Evolutionary conservation across 768 basidiomycete species (phyloP).

Genomic region (Kockovaella imperatae): DNA sequence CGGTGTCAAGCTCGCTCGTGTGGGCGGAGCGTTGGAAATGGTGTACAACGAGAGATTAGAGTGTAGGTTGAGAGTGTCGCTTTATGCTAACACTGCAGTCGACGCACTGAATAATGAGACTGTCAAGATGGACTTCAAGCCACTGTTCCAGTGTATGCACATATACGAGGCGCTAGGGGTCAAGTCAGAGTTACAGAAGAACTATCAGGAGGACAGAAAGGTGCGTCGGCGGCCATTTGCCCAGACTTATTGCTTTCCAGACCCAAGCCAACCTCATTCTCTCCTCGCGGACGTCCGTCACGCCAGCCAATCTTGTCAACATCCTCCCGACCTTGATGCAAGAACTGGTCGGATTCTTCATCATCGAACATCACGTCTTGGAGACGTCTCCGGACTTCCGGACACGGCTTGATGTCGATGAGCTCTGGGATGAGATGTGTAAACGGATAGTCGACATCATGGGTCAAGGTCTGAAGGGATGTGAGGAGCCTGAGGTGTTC

Average conservation of each 20-base stretch:
- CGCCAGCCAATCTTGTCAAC: conserved; percentile 39
- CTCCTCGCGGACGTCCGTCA: conserved; percentile 47
- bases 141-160: conserved; percentile 91
- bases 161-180: conserved; percentile 87
- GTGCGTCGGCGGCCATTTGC: conserved; percentile 45
- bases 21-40: conserved; percentile 86
- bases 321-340: conserved; percentile 70
- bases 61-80: conserved; percentile 53
- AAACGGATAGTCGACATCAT: conserved; percentile 65
- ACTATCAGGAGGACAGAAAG: conserved; percentile 96
- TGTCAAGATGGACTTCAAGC: conserved; percentile 83
- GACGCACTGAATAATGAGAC: conserved; percentile 87
- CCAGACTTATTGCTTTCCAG: conserved; percentile 46
- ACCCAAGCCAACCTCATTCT: conserved; percentile 96
- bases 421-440: conserved; percentile 85
- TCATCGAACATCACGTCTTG: conserved; percentile 87
- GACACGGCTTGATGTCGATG: conserved; percentile 83
- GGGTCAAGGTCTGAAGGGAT: conserved; percentile 60
- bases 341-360: conserved; percentile 95
- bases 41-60: conserved; percentile 90
- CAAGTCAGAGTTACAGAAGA: conserved; percentile 79
- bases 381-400: conserved; percentile 82
- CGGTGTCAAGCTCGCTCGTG: conserved; percentile 62
- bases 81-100: conserved; percentile 49
- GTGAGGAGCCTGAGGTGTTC: conserved; percentile 73